These are phyloP conservation scores for Durusdinium trenchii DNA, from an alignment of 73 alveolate species.

Conservation along the genomic window DNA sequence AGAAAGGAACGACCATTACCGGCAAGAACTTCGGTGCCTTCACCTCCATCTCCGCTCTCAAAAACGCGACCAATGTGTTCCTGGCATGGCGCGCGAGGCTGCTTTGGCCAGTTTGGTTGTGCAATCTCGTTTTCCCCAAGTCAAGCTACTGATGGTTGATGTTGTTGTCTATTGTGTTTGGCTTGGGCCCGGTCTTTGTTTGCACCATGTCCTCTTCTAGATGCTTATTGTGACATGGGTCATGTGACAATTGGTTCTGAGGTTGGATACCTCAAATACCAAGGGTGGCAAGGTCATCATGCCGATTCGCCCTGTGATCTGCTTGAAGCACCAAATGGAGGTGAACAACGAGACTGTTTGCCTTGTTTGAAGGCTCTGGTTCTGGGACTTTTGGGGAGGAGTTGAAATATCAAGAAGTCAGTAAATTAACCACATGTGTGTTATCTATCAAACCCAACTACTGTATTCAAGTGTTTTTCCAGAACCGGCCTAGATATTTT, in stretches of 20 bases:
- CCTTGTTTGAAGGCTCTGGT: not conserved
- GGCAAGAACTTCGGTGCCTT: not conserved
- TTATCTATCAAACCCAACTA: too few relatives aligned
- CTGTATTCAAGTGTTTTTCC: too few relatives aligned
- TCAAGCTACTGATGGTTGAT: not conserved
- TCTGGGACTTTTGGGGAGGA: too few relatives aligned
- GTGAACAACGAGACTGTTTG: not conserved
- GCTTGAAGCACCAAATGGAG: slow-evolving; percentile 17
- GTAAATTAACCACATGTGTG: too few relatives aligned
- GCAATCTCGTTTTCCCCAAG: not conserved
- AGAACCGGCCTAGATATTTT: too few relatives aligned
- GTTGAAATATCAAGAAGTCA: not conserved
- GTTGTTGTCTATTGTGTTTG: not conserved
- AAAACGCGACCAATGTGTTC: not conserved
- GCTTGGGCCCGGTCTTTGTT: not conserved
- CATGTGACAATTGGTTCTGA: not conserved
- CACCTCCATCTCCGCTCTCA: not conserved
- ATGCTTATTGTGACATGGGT: not conserved
- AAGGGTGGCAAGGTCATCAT: slow-evolving; percentile 2
- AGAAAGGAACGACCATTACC: not conserved
- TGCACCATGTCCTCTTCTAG: not conserved
- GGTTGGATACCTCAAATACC: not conserved
- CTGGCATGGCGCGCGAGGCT: not conserved
- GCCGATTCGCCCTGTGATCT: slow-evolving; percentile 36
- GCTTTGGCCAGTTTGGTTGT: not conserved